Percentiles rank a stretch among this genome's conserved stretches.
phyloP scores from a whole-genome alignment of 2,329 filamentous ascomycete species.

The Coleophoma crateriformis region DNA sequence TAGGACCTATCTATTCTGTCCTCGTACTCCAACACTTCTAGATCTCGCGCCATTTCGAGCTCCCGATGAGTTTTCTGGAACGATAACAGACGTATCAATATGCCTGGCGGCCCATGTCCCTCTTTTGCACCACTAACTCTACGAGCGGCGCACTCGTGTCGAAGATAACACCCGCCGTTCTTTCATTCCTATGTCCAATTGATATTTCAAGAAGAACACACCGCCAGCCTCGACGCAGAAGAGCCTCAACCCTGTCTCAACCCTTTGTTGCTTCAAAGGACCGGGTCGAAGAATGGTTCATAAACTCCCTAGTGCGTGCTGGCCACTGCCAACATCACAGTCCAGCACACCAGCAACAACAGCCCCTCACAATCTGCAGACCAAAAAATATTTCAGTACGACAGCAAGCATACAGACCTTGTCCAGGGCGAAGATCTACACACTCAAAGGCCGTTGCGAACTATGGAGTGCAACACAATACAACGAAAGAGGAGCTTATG shows the following conservation, averaged over 20 bases:
- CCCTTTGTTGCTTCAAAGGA: slow-evolving; percentile 8
- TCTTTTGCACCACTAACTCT: slow-evolving; percentile 46
- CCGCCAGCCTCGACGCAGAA: not conserved
- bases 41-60: too few relatives aligned
- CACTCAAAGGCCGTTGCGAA: too few relatives aligned
- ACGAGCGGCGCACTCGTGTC: slow-evolving; percentile 39
- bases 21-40: too few relatives aligned
- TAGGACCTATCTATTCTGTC: slow-evolving; percentile 4
- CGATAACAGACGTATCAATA: slow-evolving; percentile 37
- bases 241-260: not conserved
- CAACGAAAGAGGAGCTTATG: slow-evolving; percentile 41
- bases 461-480: slow-evolving; percentile 8
- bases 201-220: slow-evolving; percentile 7
- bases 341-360: slow-evolving; percentile 4
- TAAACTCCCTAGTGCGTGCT: slow-evolving; percentile 23
- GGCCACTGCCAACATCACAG: slow-evolving; percentile 21
- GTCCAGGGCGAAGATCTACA: too few relatives aligned
- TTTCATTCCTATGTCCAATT: slow-evolving; percentile 24
- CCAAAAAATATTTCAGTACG: slow-evolving; percentile 8
- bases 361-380: slow-evolving; percentile 13
- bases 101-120: slow-evolving; percentile 61
- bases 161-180: slow-evolving; percentile 31
- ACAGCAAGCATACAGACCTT: not conserved
- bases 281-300: slow-evolving; percentile 26
- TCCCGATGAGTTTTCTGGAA: slow-evolving; percentile 3